A percentile compares a stretch with the other conserved stretches of the same genome.
Conservation (phyloP, 805 yeast species). For the Hanseniaspora mollemarum region DNA sequence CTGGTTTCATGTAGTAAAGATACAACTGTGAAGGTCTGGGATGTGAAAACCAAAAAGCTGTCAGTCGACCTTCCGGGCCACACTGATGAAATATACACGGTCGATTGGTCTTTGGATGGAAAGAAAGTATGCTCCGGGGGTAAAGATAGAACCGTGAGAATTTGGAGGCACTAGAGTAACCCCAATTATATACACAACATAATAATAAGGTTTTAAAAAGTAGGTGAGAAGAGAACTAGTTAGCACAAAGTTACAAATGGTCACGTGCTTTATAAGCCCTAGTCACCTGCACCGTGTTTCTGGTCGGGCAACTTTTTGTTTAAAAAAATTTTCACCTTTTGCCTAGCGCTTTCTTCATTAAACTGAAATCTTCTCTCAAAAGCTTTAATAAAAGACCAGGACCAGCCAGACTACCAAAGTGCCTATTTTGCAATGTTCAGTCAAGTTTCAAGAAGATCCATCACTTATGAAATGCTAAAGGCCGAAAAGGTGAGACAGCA, state of each 20-base stretch:
- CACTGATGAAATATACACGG: slow-evolving; percentile 88
- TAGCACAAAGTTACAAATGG: too few relatives aligned
- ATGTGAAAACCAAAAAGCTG: slow-evolving; percentile 71
- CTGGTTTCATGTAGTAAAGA: slow-evolving; percentile 91
- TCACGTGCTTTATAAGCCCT: too few relatives aligned
- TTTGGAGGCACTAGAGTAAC: slow-evolving; percentile 88
- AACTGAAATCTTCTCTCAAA: too few relatives aligned
- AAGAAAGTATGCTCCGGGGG: slow-evolving; percentile 93
- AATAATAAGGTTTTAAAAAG: too few relatives aligned
- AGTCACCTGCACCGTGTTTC: too few relatives aligned
- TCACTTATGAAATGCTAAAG: slow-evolving; percentile 6
- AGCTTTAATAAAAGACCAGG: too few relatives aligned
- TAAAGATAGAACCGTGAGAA: slow-evolving; percentile 82
- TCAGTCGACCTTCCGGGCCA: slow-evolving; percentile 92
- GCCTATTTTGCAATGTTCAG: neutral
- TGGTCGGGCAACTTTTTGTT: neutral
- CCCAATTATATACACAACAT: too few relatives aligned
- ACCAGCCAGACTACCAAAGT: too few relatives aligned
- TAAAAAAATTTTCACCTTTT: neutral
- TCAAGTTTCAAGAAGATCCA: neutral
- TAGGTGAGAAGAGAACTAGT: too few relatives aligned
- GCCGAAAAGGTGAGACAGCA: slow-evolving; percentile 8
- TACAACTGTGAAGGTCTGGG: slow-evolving; percentile 95
- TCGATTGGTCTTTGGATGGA: slow-evolving; percentile 97
- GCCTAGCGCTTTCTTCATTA: too few relatives aligned